Evolutionary conservation across 164 flowering plant species (phyloP).

Genomic region (Saururus chinensis): DNA sequence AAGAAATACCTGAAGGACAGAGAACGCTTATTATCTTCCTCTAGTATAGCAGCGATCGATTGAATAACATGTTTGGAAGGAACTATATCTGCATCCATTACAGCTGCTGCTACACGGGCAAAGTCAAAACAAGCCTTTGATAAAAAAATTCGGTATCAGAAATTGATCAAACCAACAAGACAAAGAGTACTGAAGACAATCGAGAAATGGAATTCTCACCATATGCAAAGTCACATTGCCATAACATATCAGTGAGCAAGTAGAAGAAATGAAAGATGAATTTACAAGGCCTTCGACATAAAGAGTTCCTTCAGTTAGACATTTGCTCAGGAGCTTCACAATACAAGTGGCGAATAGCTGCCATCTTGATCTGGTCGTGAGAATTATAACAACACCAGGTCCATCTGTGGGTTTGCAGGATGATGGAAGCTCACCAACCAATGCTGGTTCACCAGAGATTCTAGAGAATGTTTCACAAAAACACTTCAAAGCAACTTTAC

Average conservation of each 20-base stretch:
- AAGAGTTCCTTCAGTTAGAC: constrained; percentile 80
- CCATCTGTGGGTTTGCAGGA: constrained; percentile 56
- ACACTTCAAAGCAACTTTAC: constrained; percentile 47
- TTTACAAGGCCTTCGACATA: constrained; percentile 77
- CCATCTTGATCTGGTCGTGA: constrained; percentile 61
- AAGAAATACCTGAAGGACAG: constrained; percentile 53
- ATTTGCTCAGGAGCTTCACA: constrained; percentile 66
- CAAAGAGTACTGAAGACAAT: background rate
- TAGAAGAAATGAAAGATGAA: constrained; percentile 47
- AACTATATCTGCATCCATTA: constrained; percentile 43
- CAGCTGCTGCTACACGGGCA: constrained; percentile 48
- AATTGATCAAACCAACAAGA: background rate
- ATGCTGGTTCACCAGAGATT: constrained; percentile 28
- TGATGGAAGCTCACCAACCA: constrained; percentile 53
- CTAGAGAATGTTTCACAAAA: constrained; percentile 50
- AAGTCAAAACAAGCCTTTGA: constrained; percentile 93
- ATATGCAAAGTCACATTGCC: constrained; percentile 84
- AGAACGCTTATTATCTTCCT: constrained; percentile 36
- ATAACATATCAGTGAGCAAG: constrained; percentile 63
- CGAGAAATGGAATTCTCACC: constrained; percentile 24
- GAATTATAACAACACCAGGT: constrained; percentile 56
- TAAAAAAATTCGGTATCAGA: constrained; percentile 9
- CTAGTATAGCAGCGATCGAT: constrained; percentile 45
- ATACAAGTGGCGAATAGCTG: constrained; percentile 73
- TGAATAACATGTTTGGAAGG: constrained; percentile 60